These are phyloP conservation scores for Coniochaeta pulveracea DNA, from an alignment of 2,329 filamentous ascomycete species.

Conservation along the genomic window DNA sequence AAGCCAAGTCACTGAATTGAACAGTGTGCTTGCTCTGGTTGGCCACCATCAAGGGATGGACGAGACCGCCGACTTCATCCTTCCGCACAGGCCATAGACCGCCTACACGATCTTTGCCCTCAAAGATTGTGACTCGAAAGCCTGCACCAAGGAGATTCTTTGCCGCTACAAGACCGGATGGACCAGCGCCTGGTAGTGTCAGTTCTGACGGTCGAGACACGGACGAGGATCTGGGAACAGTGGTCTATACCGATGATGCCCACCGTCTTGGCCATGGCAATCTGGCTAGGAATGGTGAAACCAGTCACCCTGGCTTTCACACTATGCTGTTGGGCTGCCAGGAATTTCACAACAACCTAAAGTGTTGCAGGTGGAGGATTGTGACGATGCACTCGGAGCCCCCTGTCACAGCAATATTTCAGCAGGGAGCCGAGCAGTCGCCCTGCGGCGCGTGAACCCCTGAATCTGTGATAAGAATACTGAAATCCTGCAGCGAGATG, in stretches of 20 bases:
- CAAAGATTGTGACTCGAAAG: constrained; percentile 62
- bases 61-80: constrained; percentile 34
- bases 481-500: too few relatives aligned
- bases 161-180: constrained; percentile 56
- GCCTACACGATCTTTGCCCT: constrained; percentile 53
- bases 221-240: constrained; percentile 3
- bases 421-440: too few relatives aligned
- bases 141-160: constrained; percentile 54
- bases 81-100: constrained; percentile 62
- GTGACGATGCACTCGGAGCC: too few relatives aligned
- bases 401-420: too few relatives aligned
- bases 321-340: too few relatives aligned
- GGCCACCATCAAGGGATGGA: constrained; percentile 57
- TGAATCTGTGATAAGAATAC: too few relatives aligned
- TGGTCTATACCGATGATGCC: constrained; percentile 36
- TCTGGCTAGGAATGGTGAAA: too few relatives aligned
- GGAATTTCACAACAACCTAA: too few relatives aligned
- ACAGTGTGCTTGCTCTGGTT: constrained; percentile 74
- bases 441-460: too few relatives aligned
- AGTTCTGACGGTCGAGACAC: background rate
- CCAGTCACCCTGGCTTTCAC: too few relatives aligned
- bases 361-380: too few relatives aligned
- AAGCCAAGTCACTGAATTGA: constrained; percentile 60
- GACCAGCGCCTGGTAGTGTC: constrained; percentile 46
- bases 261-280: constrained; percentile 36